These are phyloP conservation scores for Eruca vesicaria DNA, from an alignment of 441 rosid species.

Conservation along the genomic window DNA sequence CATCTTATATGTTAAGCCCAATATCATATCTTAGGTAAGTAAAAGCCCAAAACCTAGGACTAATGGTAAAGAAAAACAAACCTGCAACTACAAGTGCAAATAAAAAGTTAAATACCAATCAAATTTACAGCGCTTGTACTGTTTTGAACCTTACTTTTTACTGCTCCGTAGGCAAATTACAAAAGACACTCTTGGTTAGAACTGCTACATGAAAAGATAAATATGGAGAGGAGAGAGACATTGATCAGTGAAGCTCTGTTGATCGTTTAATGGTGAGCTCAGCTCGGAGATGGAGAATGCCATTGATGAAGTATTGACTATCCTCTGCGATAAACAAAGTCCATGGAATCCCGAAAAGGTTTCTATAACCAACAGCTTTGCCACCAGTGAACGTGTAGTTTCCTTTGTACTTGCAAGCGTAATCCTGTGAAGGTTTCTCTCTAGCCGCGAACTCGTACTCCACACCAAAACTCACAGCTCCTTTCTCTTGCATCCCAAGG, in stretches of 20 bases:
- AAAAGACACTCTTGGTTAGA: conserved; percentile 17
- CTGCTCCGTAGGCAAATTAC: conserved; percentile 3
- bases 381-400: conserved; percentile 78
- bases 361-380: conserved; percentile 73
- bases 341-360: conserved; percentile 63
- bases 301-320: conserved; percentile 59
- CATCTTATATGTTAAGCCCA: neutral
- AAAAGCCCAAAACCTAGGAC: neutral
- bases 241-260: conserved; percentile 23
- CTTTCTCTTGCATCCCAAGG: conserved; percentile 83
- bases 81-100: neutral
- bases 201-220: conserved; percentile 13
- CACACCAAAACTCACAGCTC: conserved; percentile 64
- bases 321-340: conserved; percentile 55
- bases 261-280: conserved; percentile 68
- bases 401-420: conserved; percentile 61
- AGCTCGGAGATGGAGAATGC: conserved; percentile 71
- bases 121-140: neutral
- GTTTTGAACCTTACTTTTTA: neutral
- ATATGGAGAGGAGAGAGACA: neutral
- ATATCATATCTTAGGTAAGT: neutral
- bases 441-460: conserved; percentile 75
- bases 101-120: neutral
- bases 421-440: conserved; percentile 51
- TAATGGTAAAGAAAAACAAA: neutral